Conservation (phyloP, 208 protist genomes). For the Leishmania tropica region DNA sequence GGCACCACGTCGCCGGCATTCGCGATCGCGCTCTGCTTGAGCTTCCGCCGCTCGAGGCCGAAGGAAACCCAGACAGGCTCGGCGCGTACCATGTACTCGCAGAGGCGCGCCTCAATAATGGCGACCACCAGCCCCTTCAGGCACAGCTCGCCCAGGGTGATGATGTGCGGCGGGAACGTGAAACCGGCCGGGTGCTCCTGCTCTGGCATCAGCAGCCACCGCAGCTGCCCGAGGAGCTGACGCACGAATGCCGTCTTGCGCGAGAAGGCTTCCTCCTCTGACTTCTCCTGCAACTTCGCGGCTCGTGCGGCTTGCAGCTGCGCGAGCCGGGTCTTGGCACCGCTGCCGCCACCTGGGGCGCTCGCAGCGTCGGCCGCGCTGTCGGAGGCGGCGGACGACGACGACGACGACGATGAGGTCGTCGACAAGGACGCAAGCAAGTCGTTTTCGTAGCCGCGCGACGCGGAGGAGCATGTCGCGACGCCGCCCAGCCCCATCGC, state of each 20-base stretch:
- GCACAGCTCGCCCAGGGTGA: constrained; percentile 79
- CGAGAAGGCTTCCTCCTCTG: constrained; percentile 87
- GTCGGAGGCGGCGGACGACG: neutral
- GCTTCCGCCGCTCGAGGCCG: constrained; percentile 75
- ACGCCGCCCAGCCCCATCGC: constrained; percentile 86
- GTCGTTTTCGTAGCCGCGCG: constrained; percentile 57
- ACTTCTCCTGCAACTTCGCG: constrained; percentile 54
- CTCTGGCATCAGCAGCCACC: constrained; percentile 78
- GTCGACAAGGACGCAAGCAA: constrained; percentile 7
- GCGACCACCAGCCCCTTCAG: constrained; percentile 84
- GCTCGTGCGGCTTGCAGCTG: constrained; percentile 24
- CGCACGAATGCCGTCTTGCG: constrained; percentile 89
- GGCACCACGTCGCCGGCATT: constrained; percentile 58
- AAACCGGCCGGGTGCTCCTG: constrained; percentile 81
- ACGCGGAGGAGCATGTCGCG: constrained; percentile 64
- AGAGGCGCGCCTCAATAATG: constrained; percentile 75
- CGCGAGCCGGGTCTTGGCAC: neutral
- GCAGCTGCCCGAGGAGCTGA: constrained; percentile 86
- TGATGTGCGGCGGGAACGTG: constrained; percentile 78
- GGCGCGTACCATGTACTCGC: constrained; percentile 91
- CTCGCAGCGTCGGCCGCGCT: constrained; percentile 18
- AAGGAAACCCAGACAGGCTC: constrained; percentile 87
- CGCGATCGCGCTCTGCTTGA: constrained; percentile 46
- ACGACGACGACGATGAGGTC: neutral
- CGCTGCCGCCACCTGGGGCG: constrained; percentile 5